phyloP scores from a whole-genome alignment of 2,329 filamentous ascomycete genomes.

The Parascedosporium putredinis region DNA sequence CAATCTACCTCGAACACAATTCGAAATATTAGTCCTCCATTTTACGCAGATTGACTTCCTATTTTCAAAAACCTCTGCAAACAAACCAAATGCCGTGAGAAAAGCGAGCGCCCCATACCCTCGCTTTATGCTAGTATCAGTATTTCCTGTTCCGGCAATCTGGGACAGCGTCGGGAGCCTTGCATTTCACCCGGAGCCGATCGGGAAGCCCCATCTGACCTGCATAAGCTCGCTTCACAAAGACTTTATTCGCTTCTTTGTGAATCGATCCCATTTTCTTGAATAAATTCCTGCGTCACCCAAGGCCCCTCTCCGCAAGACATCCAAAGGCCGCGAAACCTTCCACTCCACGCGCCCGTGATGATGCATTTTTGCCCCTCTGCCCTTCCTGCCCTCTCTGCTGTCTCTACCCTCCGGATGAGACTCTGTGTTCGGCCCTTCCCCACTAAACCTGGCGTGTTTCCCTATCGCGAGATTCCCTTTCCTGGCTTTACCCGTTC shows the following conservation, averaged over 20 bases:
- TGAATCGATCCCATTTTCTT: background rate
- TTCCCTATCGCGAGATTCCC: background rate
- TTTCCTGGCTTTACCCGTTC: background rate
- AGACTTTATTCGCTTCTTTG: background rate
- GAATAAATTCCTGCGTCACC: too few species aligned
- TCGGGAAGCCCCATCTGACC: background rate
- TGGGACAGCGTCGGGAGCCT: constrained; percentile 1
- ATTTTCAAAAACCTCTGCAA: too few species aligned
- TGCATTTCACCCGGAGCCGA: constrained; percentile 5
- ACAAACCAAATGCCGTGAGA: too few species aligned
- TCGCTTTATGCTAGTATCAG: too few species aligned
- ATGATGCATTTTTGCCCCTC: too few species aligned
- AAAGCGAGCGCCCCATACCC: too few species aligned
- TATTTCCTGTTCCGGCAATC: constrained; percentile 6
- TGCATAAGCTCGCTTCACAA: background rate
- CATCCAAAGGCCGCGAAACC: too few species aligned
- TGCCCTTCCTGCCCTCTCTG: background rate
- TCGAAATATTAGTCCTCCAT: too few species aligned
- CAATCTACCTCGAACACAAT: too few species aligned
- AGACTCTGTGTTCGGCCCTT: background rate
- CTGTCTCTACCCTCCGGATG: background rate
- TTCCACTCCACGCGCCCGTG: too few species aligned
- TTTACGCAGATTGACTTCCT: too few species aligned
- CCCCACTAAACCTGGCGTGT: background rate
- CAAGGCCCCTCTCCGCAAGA: too few species aligned